These are phyloP conservation scores for Zygoascus sp. DNA, from an alignment of 1,139 yeast species.

Conservation along the genomic window DNA sequence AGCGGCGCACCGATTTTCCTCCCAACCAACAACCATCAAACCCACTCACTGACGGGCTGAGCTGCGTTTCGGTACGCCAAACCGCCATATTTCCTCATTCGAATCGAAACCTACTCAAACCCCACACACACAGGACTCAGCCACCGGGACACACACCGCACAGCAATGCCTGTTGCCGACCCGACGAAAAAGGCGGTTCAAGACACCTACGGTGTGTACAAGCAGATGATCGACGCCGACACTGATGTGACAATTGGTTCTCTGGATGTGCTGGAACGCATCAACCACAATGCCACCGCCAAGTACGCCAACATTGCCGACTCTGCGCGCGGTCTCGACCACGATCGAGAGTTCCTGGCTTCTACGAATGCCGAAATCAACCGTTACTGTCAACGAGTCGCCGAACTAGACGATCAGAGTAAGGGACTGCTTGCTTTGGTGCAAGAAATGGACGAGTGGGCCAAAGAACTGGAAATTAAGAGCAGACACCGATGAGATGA, in stretches of 20 bases:
- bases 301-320: slow-evolving; percentile 31
- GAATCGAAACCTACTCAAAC: too few relatives aligned
- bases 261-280: slow-evolving; percentile 34
- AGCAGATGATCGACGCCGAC: slow-evolving; percentile 33
- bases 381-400: slow-evolving; percentile 29
- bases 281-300: slow-evolving; percentile 30
- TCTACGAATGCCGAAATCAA: slow-evolving; percentile 20
- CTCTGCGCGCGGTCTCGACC: slow-evolving; percentile 27
- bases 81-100: too few relatives aligned
- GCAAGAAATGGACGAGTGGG: slow-evolving; percentile 57
- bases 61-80: neutral
- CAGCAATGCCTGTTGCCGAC: neutral
- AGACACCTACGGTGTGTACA: slow-evolving; percentile 19
- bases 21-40: neutral
- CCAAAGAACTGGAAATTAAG: slow-evolving; percentile 48
- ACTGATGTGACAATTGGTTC: slow-evolving; percentile 31
- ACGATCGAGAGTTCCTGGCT: slow-evolving; percentile 23
- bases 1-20: neutral
- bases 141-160: too few relatives aligned
- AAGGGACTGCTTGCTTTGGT: slow-evolving; percentile 45
- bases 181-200: slow-evolving; percentile 15
- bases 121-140: too few relatives aligned
- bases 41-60: neutral
- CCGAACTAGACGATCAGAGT: slow-evolving; percentile 45
- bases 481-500: slow-evolving; percentile 2